These are phyloP conservation scores for Fraxinus platypoda DNA, from an alignment of 305 asterid genomes.

Conservation along the genomic window DNA sequence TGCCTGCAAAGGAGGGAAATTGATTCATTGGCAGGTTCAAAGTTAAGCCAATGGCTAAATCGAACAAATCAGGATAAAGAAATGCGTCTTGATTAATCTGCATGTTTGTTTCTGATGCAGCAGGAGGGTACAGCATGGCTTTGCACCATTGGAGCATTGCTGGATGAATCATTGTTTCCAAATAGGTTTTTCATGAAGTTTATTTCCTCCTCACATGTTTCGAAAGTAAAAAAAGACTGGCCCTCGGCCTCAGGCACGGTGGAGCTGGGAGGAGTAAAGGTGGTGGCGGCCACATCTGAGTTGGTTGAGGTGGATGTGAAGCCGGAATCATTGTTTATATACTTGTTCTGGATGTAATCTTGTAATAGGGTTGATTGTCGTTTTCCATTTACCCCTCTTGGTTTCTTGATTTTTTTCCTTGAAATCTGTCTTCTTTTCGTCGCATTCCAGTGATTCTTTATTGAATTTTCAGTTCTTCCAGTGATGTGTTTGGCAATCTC, in stretches of 20 bases:
- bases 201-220: slow-evolving; percentile 46
- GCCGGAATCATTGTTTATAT: neutral
- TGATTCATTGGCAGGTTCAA: slow-evolving; percentile 12
- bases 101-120: no score
- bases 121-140: neutral
- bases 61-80: slow-evolving; percentile 1
- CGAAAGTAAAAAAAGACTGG: slow-evolving; percentile 28
- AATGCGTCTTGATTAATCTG: no score
- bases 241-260: slow-evolving; percentile 14
- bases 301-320: neutral
- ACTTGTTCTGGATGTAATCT: slow-evolving; percentile 45
- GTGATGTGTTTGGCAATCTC: slow-evolving; percentile 64
- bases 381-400: slow-evolving; percentile 18
- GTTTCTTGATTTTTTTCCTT: slow-evolving; percentile 36
- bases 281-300: neutral
- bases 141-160: neutral
- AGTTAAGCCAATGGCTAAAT: neutral
- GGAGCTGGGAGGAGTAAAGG: neutral
- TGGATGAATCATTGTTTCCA: slow-evolving; percentile 20
- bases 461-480: no score
- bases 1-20: slow-evolving; percentile 6
- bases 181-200: slow-evolving; percentile 48
- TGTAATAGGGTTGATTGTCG: slow-evolving; percentile 42
- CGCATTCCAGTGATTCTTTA: no score
- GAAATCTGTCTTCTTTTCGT: slow-evolving; percentile 37